Conservation (phyloP, 108 stramenopile genomes). For the Cyclotella baltica region DNA sequence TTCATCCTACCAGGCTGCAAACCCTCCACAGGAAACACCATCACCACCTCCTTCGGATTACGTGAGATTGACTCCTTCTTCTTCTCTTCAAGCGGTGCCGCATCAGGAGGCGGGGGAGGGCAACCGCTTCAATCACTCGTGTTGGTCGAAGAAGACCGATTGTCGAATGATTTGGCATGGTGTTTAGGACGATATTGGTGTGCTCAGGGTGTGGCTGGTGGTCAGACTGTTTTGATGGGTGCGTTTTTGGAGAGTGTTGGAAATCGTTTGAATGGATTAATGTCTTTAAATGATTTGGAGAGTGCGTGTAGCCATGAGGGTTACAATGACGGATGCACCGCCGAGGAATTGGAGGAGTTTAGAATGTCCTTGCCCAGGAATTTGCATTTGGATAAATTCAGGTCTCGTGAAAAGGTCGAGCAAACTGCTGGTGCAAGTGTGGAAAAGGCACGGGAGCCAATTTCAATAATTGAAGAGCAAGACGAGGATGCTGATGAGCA, state of each 20-base stretch:
- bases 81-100: conserved; percentile 56
- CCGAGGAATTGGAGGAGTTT: conserved; percentile 44
- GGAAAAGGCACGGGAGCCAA: neutral
- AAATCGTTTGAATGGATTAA: conserved; percentile 23
- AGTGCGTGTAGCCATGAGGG: neutral
- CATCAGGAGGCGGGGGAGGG: conserved; percentile 61
- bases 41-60: conserved; percentile 77
- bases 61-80: conserved; percentile 79
- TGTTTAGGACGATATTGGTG: conserved; percentile 80
- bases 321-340: conserved; percentile 27
- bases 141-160: conserved; percentile 83
- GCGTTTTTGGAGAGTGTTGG: conserved; percentile 22
- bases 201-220: conserved; percentile 65
- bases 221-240: conserved; percentile 50
- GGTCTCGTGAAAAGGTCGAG: conserved; percentile 29
- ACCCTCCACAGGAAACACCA: conserved; percentile 61
- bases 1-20: conserved; percentile 65
- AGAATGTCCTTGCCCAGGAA: conserved; percentile 64
- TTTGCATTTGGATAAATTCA: conserved; percentile 78
- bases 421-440: neutral
- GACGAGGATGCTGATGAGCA: conserved; percentile 50
- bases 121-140: conserved; percentile 78
- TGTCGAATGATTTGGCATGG: conserved; percentile 69
- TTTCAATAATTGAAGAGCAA: conserved; percentile 50
- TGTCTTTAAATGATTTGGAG: neutral